Evolutionary conservation across 2,329 filamentous ascomycete species (phyloP).

Genomic region (Pseudogymnoascus sp.): DNA sequence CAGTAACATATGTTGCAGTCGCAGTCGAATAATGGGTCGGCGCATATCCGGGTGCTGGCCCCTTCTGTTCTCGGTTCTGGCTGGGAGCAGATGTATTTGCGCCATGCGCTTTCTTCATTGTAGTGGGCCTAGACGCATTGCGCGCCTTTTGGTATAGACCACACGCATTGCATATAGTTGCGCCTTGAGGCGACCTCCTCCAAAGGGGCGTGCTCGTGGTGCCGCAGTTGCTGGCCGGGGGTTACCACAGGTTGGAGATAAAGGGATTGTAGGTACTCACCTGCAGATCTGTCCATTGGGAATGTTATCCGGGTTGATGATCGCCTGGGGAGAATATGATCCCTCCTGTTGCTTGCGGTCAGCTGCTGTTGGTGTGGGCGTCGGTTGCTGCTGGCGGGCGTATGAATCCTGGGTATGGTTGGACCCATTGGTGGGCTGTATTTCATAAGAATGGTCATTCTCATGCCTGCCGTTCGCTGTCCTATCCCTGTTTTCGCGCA

Average conservation of each 20-base stretch:
- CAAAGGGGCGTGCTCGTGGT: constrained; percentile 92
- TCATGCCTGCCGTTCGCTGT: background rate
- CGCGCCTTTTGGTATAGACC: constrained; percentile 90
- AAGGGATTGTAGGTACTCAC: constrained; percentile 37
- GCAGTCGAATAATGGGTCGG: constrained; percentile 33
- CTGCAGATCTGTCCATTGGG: constrained; percentile 64
- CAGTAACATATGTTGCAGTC: constrained; percentile 66
- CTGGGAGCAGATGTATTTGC: constrained; percentile 31
- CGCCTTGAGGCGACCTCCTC: constrained; percentile 85
- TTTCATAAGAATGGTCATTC: constrained; percentile 5
- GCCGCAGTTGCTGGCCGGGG: constrained; percentile 71
- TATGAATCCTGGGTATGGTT: constrained; percentile 1
- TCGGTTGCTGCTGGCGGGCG: background rate
- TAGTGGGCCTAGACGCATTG: constrained; percentile 84
- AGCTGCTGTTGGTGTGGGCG: background rate
- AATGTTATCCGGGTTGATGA: constrained; percentile 12
- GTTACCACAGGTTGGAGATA: constrained; percentile 20
- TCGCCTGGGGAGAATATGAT: constrained; percentile 3
- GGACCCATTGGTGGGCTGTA: background rate
- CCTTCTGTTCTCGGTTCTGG: constrained; percentile 20
- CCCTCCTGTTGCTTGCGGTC: background rate
- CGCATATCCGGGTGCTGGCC: constrained; percentile 28
- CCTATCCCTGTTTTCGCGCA: constrained; percentile 4
- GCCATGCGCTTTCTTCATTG: constrained; percentile 69
- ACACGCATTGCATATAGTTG: constrained; percentile 96